Conservation (phyloP, 129 eudicot genomes). For the Dittrichia graveolens region DNA sequence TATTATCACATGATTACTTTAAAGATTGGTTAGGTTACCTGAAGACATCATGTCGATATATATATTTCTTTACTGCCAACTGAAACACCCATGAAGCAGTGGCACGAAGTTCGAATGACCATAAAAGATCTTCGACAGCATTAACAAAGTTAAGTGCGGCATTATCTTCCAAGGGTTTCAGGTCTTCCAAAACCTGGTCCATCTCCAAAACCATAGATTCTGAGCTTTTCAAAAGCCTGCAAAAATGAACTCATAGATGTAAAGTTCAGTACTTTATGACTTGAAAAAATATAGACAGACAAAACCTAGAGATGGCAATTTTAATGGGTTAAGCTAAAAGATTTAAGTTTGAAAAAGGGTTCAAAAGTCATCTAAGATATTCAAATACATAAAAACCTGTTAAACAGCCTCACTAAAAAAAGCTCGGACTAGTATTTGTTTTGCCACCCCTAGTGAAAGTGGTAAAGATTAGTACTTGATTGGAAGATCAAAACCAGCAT, state of each 20-base stretch:
- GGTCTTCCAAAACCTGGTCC: constrained; percentile 55
- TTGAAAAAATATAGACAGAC: not conserved
- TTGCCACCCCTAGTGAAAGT: constrained; percentile 13
- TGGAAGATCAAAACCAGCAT: constrained; percentile 82
- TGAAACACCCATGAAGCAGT: constrained; percentile 98
- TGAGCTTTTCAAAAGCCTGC: constrained; percentile 74
- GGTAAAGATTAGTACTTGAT: constrained; percentile 47
- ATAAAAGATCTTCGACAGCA: constrained; percentile 86
- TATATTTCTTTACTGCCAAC: constrained; percentile 78
- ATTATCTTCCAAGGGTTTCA: constrained; percentile 72
- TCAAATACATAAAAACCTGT: not conserved
- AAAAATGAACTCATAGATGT: not conserved
- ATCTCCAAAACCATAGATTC: constrained; percentile 61
- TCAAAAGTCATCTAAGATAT: not conserved
- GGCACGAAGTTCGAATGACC: constrained; percentile 96
- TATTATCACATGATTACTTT: not conserved
- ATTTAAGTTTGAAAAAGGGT: not conserved
- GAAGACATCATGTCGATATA: constrained; percentile 66
- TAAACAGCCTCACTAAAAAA: too few species aligned
- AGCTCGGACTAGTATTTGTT: not conserved
- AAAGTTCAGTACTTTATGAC: not conserved
- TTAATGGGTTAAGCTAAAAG: not conserved
- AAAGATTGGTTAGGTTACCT: constrained; percentile 45
- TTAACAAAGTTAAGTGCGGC: constrained; percentile 90
- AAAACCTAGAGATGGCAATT: not conserved